Conservation (phyloP, 441 rosid genomes). For the Populus tomentosa region DNA sequence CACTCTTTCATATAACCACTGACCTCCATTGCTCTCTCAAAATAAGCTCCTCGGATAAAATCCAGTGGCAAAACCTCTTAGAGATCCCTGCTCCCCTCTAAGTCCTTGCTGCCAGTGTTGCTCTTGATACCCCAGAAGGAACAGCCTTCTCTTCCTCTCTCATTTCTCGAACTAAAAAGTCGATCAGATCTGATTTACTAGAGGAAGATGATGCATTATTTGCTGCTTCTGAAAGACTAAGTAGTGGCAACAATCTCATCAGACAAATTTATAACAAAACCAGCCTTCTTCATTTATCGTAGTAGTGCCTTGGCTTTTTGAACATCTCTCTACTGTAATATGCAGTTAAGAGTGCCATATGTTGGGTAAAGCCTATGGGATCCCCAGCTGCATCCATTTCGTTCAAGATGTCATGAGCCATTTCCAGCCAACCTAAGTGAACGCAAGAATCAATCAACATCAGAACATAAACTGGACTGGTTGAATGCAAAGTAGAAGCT, state of each 20-base stretch:
- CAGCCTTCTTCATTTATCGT: conserved; percentile 48
- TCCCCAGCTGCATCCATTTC: conserved; percentile 52
- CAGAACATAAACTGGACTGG: conserved; percentile 36
- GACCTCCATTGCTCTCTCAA: conserved; percentile 83
- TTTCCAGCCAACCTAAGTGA: conserved; percentile 58
- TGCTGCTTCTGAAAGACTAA: conserved; percentile 19
- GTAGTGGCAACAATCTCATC: conserved; percentile 22
- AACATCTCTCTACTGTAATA: conserved; percentile 46
- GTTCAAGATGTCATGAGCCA: conserved; percentile 86
- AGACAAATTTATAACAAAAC: conserved; percentile 32
- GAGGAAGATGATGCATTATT: conserved; percentile 18
- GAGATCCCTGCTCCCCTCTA: conserved; percentile 54
- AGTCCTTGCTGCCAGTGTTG: conserved; percentile 30
- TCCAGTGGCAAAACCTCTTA: conserved; percentile 58
- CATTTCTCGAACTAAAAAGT: conserved; percentile 39
- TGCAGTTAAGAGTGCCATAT: conserved; percentile 40
- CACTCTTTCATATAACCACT: conserved; percentile 48
- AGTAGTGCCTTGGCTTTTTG: conserved; percentile 52
- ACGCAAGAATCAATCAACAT: conserved; percentile 56
- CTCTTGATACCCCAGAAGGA: conserved; percentile 64
- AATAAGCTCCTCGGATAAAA: conserved; percentile 81
- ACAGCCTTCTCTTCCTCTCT: conserved; percentile 25
- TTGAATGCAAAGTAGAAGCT: conserved; percentile 40
- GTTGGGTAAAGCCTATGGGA: conserved; percentile 29
- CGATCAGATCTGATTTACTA: conserved; percentile 33